Evolutionary conservation across 495 filamentous ascomycete species (phyloP), one percentile per base, ranked within the genome.

Genomic region (Penicillium odoratum): DNA sequence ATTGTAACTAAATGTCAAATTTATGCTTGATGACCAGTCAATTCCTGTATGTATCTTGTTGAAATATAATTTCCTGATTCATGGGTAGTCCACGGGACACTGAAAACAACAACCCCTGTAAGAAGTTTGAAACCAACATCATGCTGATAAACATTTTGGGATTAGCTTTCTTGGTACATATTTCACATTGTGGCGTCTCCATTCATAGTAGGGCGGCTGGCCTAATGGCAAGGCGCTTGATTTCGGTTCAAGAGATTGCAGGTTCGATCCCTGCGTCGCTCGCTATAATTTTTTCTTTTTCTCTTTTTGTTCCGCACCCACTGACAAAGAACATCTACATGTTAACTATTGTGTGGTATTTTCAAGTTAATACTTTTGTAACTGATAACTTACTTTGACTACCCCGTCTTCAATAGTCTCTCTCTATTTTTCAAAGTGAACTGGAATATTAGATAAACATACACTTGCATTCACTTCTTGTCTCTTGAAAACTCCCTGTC

Each of bases 161-260:
- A 11, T 36, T 0, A 33, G 33, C 4, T 36, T 36, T 36, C 6
- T 1, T 36, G 7, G 33, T 36, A 11, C 9, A 3, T 8, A 11
- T 36, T 36, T 11, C 11, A 36, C 11, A 11, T 13, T 4, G 1
- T 2, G 33, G 13, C 33, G 33, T 9, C 10, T 36, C 10, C 10
- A 36, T 11, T 40, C 38, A 40, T 40, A 40, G 6, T 5, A 40
- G 58, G 58, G 58, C 70, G 62, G 72, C 72, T 83, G 77, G 80
- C 79, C 77, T 78, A 84, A 84, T 84, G 81, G 81, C 75, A 84
- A 84, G 81, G 81, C 81, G 81, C 79, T 84, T 83, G 81, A 83
- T 82, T 84, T 84, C 81, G 81, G 80, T 77, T 80, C 78, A 79
- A 80, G 74, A 80, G 78, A 81, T 79, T 80, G 71, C 71, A 74